Percentiles rank a stretch among this genome's conserved stretches.
Evolutionary conservation across 2,329 filamentous ascomycete genomes (phyloP).

Genomic region (Chrysoporthe deuterocubensis): DNA sequence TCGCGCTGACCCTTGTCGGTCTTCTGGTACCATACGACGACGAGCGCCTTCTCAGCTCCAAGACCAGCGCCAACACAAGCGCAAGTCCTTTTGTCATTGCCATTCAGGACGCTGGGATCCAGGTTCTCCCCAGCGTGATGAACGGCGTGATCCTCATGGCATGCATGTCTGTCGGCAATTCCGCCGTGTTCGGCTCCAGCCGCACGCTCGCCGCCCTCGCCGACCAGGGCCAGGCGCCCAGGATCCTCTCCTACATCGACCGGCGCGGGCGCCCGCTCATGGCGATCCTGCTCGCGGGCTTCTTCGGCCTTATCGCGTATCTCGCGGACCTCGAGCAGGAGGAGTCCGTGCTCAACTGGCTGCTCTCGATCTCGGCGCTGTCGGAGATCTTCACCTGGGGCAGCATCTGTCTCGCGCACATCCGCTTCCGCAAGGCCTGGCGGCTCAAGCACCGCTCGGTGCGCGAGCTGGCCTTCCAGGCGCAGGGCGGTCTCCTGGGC

Average conservation of each 20-base stretch:
- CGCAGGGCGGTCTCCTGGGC: slow-evolving; percentile 77
- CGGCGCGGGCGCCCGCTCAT: slow-evolving; percentile 78
- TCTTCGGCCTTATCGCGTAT: slow-evolving; percentile 76
- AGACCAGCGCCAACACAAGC: slow-evolving; percentile 42
- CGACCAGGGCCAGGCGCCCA: slow-evolving; percentile 83
- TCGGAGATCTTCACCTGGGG: slow-evolving; percentile 80
- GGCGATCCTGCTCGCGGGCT: slow-evolving; percentile 70
- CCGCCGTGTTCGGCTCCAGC: slow-evolving; percentile 87
- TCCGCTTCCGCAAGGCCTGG: slow-evolving; percentile 89
- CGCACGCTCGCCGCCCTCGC: slow-evolving; percentile 88
- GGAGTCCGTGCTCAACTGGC: slow-evolving; percentile 74
- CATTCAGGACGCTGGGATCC: slow-evolving; percentile 82
- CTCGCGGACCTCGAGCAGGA: slow-evolving; percentile 69
- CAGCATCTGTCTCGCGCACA: slow-evolving; percentile 87
- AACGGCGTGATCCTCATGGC: slow-evolving; percentile 93
- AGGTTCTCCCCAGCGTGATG: slow-evolving; percentile 83
- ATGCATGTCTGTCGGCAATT: slow-evolving; percentile 89
- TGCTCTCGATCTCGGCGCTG: slow-evolving; percentile 74
- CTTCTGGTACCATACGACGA: slow-evolving; percentile 79
- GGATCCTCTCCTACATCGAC: slow-evolving; percentile 79
- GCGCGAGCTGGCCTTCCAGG: slow-evolving; percentile 78
- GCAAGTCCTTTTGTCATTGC: slow-evolving; percentile 88
- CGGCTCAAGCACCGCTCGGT: slow-evolving; percentile 68
- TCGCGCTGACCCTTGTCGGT: slow-evolving; percentile 79
- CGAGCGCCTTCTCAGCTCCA: slow-evolving; percentile 60